Evolutionary conservation across 2,329 filamentous ascomycete genomes (phyloP).

Genomic region (Lasiodiplodia hormozganensis): DNA sequence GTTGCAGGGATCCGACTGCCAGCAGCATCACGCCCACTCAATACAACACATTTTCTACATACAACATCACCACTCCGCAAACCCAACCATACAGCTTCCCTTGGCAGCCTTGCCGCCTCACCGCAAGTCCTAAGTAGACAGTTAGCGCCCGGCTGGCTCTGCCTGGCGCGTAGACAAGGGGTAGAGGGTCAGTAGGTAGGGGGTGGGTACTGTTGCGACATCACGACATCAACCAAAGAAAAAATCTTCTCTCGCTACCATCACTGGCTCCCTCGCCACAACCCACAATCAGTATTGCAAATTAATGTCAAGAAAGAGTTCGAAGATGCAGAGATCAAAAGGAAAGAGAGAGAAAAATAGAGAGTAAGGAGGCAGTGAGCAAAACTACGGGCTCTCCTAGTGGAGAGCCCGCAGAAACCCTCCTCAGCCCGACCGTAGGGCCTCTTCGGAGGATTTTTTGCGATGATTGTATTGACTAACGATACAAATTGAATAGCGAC

Average conservation of each 20-base stretch:
- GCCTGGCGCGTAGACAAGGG: too few relatives aligned
- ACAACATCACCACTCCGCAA: constrained; percentile 14
- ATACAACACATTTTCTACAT: constrained; percentile 20
- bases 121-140: too few relatives aligned
- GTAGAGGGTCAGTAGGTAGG: too few relatives aligned
- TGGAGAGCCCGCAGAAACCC: not conserved
- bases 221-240: not conserved
- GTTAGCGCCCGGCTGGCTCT: too few relatives aligned
- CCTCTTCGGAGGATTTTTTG: not conserved
- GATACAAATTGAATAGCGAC: too few relatives aligned
- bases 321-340: not conserved
- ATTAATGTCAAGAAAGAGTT: not conserved
- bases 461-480: too few relatives aligned
- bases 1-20: constrained; percentile 5
- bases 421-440: not conserved
- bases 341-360: not conserved
- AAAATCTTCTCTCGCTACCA: not conserved
- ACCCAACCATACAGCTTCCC: too few relatives aligned
- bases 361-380: not conserved
- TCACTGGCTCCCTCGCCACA: not conserved
- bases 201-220: not conserved
- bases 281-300: not conserved
- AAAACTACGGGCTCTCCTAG: not conserved
- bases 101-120: too few relatives aligned
- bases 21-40: not conserved